Evolutionary conservation across 345 rosid genomes (phyloP).

Genomic region (Garcia nutans): DNA sequence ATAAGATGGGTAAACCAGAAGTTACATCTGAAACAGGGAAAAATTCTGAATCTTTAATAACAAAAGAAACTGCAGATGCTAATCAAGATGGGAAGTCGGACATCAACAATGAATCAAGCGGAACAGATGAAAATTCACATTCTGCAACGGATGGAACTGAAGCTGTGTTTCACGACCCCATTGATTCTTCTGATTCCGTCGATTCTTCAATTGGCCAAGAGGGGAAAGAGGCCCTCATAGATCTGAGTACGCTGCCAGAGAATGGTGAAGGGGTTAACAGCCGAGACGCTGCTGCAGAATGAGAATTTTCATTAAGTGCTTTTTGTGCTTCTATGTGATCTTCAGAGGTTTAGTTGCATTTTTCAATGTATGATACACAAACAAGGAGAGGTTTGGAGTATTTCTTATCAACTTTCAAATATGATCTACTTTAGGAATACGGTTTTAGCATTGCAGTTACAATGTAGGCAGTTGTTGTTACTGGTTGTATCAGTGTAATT

Average conservation of each 20-base stretch:
- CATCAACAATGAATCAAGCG: slow-evolving; percentile 29
- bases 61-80: slow-evolving; percentile 23
- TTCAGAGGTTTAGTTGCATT: slow-evolving; percentile 1
- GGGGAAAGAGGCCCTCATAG: slow-evolving; percentile 45
- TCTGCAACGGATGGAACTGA: slow-evolving; percentile 19
- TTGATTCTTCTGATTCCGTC: slow-evolving; percentile 38
- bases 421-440: slow-evolving; percentile 15
- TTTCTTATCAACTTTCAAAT: slow-evolving; percentile 10
- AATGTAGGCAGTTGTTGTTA: slow-evolving; percentile 17
- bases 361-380: slow-evolving; percentile 22
- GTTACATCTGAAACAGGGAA: slow-evolving; percentile 36
- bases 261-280: slow-evolving; percentile 34
- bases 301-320: slow-evolving; percentile 14
- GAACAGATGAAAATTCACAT: slow-evolving; percentile 31
- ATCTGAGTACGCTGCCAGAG: slow-evolving; percentile 54
- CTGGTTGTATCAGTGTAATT: slow-evolving; percentile 19
- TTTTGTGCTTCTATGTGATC: slow-evolving; percentile 17
- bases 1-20: slow-evolving; percentile 31
- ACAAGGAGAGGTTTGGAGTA: slow-evolving; percentile 9
- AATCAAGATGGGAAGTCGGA: slow-evolving; percentile 25
- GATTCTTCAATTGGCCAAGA: slow-evolving; percentile 42
- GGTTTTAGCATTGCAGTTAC: slow-evolving; percentile 20
- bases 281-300: slow-evolving; percentile 48
- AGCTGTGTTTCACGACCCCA: slow-evolving; percentile 32
- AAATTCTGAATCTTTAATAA: slow-evolving; percentile 30